Conservation (phyloP, 2,329 filamentous ascomycete species). For the Aspergillus persii region DNA sequence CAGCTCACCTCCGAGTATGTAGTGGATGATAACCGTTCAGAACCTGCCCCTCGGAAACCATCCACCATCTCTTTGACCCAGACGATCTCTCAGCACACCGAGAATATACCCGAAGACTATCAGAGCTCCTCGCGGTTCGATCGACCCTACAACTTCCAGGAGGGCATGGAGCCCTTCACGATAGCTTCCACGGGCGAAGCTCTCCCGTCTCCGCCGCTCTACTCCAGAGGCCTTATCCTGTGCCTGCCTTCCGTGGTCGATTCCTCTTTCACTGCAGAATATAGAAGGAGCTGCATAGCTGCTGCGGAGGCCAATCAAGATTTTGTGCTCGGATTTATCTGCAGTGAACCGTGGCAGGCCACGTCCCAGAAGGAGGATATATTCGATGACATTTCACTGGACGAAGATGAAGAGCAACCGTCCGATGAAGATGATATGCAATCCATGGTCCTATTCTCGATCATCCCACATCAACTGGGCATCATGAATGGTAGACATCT, state of each 20-base stretch:
- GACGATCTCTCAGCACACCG: constrained; percentile 38
- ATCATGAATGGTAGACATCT: constrained; percentile 12
- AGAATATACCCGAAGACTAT: constrained; percentile 23
- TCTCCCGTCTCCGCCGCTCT: constrained; percentile 32
- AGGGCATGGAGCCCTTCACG: neutral
- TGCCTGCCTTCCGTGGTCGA: constrained; percentile 34
- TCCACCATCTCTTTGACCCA: constrained; percentile 45
- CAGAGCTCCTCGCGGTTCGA: neutral
- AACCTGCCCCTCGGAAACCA: constrained; percentile 31
- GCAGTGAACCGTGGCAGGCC: constrained; percentile 35
- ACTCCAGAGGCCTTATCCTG: constrained; percentile 37
- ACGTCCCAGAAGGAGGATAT: constrained; percentile 30
- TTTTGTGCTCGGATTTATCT: constrained; percentile 40
- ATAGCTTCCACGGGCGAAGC: neutral
- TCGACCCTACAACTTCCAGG: neutral
- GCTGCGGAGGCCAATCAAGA: constrained; percentile 40
- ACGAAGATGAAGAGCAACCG: constrained; percentile 16
- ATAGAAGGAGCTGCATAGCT: constrained; percentile 35
- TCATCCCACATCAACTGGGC: constrained; percentile 13
- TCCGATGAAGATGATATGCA: constrained; percentile 16
- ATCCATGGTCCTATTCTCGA: constrained; percentile 17
- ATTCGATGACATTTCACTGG: constrained; percentile 21
- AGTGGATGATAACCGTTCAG: constrained; percentile 17
- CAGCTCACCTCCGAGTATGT: constrained; percentile 25
- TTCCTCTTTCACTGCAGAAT: constrained; percentile 32